phyloP scores from a whole-genome alignment of 495 filamentous ascomycete genomes.

The Lophium mytilinum region DNA sequence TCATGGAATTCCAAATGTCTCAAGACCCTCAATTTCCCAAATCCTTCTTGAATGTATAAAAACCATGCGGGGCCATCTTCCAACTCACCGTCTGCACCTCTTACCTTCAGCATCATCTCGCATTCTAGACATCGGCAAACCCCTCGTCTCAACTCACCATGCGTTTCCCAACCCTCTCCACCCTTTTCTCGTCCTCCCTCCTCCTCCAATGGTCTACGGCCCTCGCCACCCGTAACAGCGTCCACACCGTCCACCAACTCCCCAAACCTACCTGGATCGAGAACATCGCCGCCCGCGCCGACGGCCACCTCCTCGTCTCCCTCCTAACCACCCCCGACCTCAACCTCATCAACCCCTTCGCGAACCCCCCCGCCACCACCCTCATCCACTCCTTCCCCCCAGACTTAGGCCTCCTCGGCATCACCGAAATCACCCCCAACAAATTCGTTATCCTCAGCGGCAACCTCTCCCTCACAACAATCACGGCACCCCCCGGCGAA shows the following conservation, averaged over 20 bases:
- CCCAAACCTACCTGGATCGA: conserved; percentile 7
- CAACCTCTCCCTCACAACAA: background rate
- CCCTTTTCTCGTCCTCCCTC: background rate
- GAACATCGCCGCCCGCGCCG: conserved; percentile 1
- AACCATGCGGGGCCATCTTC: too few relatives aligned
- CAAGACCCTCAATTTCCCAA: too few relatives aligned
- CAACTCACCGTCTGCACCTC: too few relatives aligned
- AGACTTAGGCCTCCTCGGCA: background rate
- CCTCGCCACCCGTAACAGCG: background rate
- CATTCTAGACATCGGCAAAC: too few relatives aligned
- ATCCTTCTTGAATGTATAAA: too few relatives aligned
- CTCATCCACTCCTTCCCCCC: background rate
- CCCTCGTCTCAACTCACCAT: background rate
- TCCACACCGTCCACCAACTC: conserved; percentile 1
- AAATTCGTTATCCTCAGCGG: background rate
- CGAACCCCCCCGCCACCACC: background rate
- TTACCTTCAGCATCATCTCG: too few relatives aligned
- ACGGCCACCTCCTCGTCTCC: conserved; percentile 6
- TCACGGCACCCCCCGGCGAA: background rate
- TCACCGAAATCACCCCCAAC: background rate
- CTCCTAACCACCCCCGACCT: background rate
- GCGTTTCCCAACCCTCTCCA: background rate
- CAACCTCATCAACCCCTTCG: background rate
- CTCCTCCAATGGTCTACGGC: background rate
- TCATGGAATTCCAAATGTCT: too few relatives aligned